These are phyloP conservation scores for Gnomoniopsis smithogilvyi DNA, from an alignment of 2,329 filamentous ascomycete species.

Conservation along the genomic window DNA sequence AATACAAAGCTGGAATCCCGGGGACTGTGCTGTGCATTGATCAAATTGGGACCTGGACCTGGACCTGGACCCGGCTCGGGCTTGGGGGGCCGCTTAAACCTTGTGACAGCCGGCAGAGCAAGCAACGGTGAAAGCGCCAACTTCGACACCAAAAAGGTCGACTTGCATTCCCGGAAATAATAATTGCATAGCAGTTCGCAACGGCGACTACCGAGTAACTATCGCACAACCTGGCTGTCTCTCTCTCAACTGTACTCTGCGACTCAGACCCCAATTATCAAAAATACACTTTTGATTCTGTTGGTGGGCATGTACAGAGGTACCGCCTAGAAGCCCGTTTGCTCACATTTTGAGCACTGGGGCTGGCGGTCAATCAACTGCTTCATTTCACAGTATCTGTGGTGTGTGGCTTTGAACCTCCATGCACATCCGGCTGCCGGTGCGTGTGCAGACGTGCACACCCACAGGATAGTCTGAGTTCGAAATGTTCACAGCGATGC, in stretches of 20 bases:
- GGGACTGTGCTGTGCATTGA: constrained; percentile 3
- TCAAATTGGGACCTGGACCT: background rate
- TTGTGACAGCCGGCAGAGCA: background rate
- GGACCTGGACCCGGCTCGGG: no score
- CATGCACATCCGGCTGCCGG: constrained; percentile 16
- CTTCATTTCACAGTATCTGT: constrained; percentile 1
- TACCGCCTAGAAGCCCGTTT: constrained; percentile 1
- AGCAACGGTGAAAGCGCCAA: no score
- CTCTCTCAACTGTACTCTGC: background rate
- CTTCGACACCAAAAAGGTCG: no score
- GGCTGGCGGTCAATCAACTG: background rate
- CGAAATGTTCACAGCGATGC: background rate
- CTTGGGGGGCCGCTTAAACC: background rate
- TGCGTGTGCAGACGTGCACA: constrained; percentile 1
- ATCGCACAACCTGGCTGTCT: background rate
- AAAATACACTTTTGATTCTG: constrained; percentile 8
- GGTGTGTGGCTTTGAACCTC: constrained; percentile 2
- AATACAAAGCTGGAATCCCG: constrained; percentile 3
- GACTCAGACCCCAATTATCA: background rate
- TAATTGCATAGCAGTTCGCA: no score
- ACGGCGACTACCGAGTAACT: no score
- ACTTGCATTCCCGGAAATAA: no score
- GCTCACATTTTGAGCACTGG: constrained; percentile 8
- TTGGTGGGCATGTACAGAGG: no score
- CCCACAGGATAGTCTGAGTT: background rate